Evolutionary conservation across 768 basidiomycete genomes (phyloP).

Genomic region (Phylloporus sp.): DNA sequence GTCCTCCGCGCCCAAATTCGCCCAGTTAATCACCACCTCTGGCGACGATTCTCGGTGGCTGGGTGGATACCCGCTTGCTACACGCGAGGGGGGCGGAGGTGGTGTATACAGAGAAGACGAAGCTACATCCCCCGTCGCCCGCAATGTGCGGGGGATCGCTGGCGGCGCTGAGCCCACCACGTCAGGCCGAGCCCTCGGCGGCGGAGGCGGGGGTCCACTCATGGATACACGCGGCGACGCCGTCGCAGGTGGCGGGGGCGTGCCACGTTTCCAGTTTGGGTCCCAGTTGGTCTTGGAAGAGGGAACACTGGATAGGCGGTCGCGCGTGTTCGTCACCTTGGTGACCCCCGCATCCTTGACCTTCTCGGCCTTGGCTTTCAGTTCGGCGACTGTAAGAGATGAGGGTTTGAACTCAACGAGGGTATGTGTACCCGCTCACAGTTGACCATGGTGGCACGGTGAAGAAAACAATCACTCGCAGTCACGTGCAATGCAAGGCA

Average conservation of each 20-base stretch:
- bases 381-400: constrained; percentile 49
- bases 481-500: background rate
- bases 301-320: constrained; percentile 52
- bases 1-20: constrained; percentile 60
- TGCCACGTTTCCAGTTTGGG: constrained; percentile 46
- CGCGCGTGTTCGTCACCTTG: constrained; percentile 52
- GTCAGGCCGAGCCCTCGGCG: constrained; percentile 25
- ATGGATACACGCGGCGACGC: constrained; percentile 5
- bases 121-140: constrained; percentile 10
- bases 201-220: constrained; percentile 32
- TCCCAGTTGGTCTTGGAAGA: constrained; percentile 65
- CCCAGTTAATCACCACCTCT: constrained; percentile 54
- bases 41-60: constrained; percentile 4
- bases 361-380: constrained; percentile 61
- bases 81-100: constrained; percentile 23
- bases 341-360: constrained; percentile 55
- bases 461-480: too few relatives aligned
- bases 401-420: constrained; percentile 1
- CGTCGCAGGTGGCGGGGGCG: constrained; percentile 39
- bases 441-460: constrained; percentile 24
- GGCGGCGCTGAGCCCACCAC: constrained; percentile 7
- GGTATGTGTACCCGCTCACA: constrained; percentile 24
- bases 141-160: constrained; percentile 10
- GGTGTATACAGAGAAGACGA: constrained; percentile 10
- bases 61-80: constrained; percentile 25